Base-by-base conservation (phyloP, 768 basidiomycete genomes). In the Exidia glandulosa region DNA sequence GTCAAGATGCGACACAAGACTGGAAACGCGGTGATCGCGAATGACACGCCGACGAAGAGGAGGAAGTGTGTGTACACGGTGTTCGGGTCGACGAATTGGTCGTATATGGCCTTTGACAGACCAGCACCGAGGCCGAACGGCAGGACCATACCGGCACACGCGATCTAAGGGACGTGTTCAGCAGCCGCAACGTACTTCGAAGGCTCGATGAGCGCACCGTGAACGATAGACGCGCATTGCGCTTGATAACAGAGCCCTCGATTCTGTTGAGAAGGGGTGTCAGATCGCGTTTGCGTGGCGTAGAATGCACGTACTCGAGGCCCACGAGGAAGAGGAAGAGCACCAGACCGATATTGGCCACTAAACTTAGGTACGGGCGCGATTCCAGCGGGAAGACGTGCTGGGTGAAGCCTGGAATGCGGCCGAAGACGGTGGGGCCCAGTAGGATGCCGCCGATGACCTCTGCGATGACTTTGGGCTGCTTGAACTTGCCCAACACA, bases 281-380 rank as follows among this genome's bases (percentile, higher is more conserved):
- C 6, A 10, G 7, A 5, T 14, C n/a, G 34, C 13, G n/a, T 0
- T 32, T 14, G 23, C 13, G 13, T 16, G 19, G n/a, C 19, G 1
- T 7, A 33, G 0, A 19, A 10, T 12, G n/a, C 6, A 16, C 50
- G 50, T 4, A 54, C 75, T 92, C 90, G 33, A 95, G 84, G 2
- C 95, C 95, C 41, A 97, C 87, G 61, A 97, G 80, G 75, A 96
- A 97, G 14, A 97, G 81, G 73, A 92, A 94, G 48, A 93, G 81
- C 36, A 86, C 86, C 3, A 91, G 79, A 5, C 90, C 95, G 62
- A 97, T 90, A 65, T 91, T 90, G 14, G 95, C 90, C 19, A 88
- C 84, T 23, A 98, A 85, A 59, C 83, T 84, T 29, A 98, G 83
- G 69, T 86, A 94, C 0, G 92, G 78, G 5, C 80, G 69, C 0